Evolutionary conservation across 1,284 basidiomycete species (phyloP), one percentile per base, ranked within the genome.

Genomic region (Crepidotus sp.): DNA sequence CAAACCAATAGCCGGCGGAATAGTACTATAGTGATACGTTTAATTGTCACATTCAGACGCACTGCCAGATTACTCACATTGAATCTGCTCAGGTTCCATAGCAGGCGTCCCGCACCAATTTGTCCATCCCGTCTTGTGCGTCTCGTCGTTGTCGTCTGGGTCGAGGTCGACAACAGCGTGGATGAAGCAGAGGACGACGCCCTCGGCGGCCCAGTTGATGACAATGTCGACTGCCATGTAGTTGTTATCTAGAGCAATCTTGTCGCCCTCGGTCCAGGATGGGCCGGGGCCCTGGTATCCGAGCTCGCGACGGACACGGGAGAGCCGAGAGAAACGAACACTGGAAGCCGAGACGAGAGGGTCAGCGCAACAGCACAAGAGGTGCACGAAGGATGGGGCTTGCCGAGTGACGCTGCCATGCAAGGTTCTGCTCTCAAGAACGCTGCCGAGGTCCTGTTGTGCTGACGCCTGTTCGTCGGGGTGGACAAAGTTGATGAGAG

Each of bases 371-470:
- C 18, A 31, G 26, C 51, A 27, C 5, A 44, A 45, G 36, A 40
- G 34, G 7, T 41, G 40, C 11, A 31, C 19, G 45, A 40, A 19
- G 44, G 40, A 52, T 18, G 43, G 43, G 32, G 61, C 76, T 57
- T 60, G 89, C 83, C 91, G 80, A 36, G 92, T 95, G 41, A 96
- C 89, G 50, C 83, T 93, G 41, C 93, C 93, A 63, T 95, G 89
- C 45, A 94, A 69, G 10, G 87, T 90, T 55, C 82, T 77, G 54
- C 76, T 79, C 48, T 84, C 74, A 48, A 95, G 74, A 6, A 93
- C 90, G 50, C 76, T 77, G 36, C 76, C 73, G 34, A 96, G 72
- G 66, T 95, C 90, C 29, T 73, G 67, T 54, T 78, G 73, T 2
- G 89, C 89, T 48, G 83, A 83, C 1, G 77, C 72, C 48, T 83